Conservation (phyloP, 345 rosid genomes). For the Eucalyptus polyanthemos region DNA sequence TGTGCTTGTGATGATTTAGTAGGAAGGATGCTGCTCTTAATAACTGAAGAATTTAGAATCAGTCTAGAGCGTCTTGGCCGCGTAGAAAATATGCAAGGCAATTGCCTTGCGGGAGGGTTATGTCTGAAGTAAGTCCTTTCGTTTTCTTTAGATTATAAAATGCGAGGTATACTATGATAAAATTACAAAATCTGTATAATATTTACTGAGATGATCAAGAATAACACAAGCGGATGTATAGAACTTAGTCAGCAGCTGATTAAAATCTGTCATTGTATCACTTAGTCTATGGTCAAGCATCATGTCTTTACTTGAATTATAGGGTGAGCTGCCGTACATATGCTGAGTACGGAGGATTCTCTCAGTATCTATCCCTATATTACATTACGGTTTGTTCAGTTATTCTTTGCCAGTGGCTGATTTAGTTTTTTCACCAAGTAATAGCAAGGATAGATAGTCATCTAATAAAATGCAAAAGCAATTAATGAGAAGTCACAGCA, state of each 20-base stretch:
- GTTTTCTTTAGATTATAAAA: not conserved
- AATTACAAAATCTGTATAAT: not conserved
- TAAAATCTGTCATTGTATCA: not conserved
- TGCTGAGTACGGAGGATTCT: not conserved
- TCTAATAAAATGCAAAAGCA: not conserved
- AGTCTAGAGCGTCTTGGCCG: not conserved
- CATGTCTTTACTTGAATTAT: not conserved
- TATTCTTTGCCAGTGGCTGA: not conserved
- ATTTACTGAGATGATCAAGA: not conserved
- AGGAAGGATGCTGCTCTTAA: not conserved
- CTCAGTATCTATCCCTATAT: not conserved
- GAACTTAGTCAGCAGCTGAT: not conserved
- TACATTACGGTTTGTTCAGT: not conserved
- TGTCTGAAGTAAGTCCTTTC: not conserved
- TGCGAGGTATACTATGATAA: not conserved
- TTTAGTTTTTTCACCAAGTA: not conserved
- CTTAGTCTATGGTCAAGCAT: not conserved
- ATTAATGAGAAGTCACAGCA: not conserved
- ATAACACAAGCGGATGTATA: not conserved
- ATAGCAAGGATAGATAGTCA: not conserved
- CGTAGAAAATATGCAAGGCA: not conserved
- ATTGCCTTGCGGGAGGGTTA: not conserved
- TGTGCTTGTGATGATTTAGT: not conserved
- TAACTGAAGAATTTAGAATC: not conserved
- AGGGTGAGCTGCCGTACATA: not conserved